phyloP scores from a whole-genome alignment of 1,139 yeast genomes.

The Saccharomyces hybrid region DNA sequence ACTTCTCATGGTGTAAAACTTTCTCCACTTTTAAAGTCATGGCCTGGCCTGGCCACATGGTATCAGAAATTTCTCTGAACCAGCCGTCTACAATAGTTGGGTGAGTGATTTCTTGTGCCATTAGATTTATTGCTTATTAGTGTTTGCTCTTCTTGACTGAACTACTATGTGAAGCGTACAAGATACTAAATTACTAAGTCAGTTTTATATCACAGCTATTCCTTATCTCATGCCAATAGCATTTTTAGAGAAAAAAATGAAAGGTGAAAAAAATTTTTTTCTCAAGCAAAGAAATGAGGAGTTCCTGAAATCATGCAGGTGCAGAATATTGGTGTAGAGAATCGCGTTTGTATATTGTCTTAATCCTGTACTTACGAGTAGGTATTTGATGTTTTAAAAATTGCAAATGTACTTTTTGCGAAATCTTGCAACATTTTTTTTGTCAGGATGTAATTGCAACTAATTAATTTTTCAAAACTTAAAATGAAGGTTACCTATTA shows the following conservation, averaged over 20 bases:
- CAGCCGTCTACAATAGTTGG: slow-evolving; percentile 74
- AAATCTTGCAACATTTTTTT: not conserved
- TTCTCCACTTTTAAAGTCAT: slow-evolving; percentile 78
- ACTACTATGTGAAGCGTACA: not conserved
- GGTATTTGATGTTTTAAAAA: not conserved
- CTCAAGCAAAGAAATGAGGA: not conserved
- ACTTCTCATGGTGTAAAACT: slow-evolving; percentile 70
- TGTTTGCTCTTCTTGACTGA: not conserved
- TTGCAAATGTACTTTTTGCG: not conserved
- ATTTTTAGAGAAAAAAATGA: not conserved
- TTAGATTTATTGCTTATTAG: not conserved
- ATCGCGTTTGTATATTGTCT: not conserved
- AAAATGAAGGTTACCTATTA: not conserved
- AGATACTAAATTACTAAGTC: not conserved
- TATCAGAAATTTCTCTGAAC: slow-evolving; percentile 82
- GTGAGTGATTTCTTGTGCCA: slow-evolving; percentile 48
- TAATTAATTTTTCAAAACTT: not conserved
- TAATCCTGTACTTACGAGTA: not conserved
- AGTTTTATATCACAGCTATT: not conserved
- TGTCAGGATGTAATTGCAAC: not conserved
- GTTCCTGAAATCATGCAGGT: not conserved
- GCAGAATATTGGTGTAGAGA: not conserved
- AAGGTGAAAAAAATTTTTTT: not conserved
- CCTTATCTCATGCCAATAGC: not conserved
- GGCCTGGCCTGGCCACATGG: slow-evolving; percentile 94